These are phyloP conservation scores for Immersiella caudata DNA, from an alignment of 495 filamentous ascomycete genomes.

Conservation along the genomic window DNA sequence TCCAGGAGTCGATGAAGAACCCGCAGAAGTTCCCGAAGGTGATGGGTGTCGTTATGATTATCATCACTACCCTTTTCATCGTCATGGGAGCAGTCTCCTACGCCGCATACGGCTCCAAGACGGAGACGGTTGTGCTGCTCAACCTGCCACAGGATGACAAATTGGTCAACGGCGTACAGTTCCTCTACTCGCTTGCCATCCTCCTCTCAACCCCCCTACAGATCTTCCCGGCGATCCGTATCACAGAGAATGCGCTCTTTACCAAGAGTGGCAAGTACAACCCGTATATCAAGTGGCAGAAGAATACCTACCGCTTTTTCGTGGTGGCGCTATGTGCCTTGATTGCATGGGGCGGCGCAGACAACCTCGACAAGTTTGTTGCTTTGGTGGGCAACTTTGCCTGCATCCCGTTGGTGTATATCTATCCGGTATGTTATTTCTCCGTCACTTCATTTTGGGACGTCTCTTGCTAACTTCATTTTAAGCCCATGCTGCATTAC, in stretches of 20 bases:
- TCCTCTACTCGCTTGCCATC: slow-evolving; percentile 93
- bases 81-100: slow-evolving; percentile 92
- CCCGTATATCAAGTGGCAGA: slow-evolving; percentile 96
- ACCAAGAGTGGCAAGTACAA: slow-evolving; percentile 92
- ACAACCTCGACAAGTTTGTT: slow-evolving; percentile 96
- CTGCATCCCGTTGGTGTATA: slow-evolving; percentile 95
- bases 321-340: slow-evolving; percentile 82
- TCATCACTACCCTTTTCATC: slow-evolving; percentile 89
- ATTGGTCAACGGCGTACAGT: slow-evolving; percentile 92
- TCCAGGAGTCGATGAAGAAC: slow-evolving; percentile 93
- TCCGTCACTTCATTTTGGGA: not conserved
- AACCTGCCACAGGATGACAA: slow-evolving; percentile 96
- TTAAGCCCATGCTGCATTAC: slow-evolving; percentile 83
- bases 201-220: slow-evolving; percentile 91
- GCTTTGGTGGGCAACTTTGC: slow-evolving; percentile 95
- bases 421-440: slow-evolving; percentile 78
- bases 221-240: slow-evolving; percentile 93
- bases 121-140: slow-evolving; percentile 92
- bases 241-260: slow-evolving; percentile 65
- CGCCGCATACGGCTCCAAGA: slow-evolving; percentile 91
- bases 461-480: slow-evolving; percentile 29
- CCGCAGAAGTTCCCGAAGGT: slow-evolving; percentile 87
- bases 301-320: slow-evolving; percentile 93
- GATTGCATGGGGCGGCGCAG: slow-evolving; percentile 89
- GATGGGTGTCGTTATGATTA: slow-evolving; percentile 85